These are phyloP conservation scores for Nannochloropsis granulata DNA, from an alignment of 108 stramenopile genomes.

Conservation along the genomic window DNA sequence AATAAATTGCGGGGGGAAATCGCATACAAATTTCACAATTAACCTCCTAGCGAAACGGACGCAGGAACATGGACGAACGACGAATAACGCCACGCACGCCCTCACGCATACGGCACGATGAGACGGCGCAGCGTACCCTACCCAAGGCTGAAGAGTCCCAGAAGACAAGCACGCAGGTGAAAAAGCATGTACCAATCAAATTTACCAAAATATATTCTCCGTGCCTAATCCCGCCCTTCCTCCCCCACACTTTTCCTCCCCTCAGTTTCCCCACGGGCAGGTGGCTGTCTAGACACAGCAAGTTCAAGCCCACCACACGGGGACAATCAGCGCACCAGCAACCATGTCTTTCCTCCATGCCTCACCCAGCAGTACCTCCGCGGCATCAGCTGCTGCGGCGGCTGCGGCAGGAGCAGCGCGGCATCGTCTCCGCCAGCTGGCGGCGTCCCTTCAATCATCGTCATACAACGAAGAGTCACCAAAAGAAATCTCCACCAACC, in stretches of 20 bases:
- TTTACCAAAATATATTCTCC: background rate
- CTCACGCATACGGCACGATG: too few relatives aligned
- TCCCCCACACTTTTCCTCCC: background rate
- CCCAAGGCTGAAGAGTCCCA: too few relatives aligned
- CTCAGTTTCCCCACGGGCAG: background rate
- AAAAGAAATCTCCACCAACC: background rate
- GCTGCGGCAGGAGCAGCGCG: background rate
- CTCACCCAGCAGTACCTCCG: too few relatives aligned
- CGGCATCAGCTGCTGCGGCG: too few relatives aligned
- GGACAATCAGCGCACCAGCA: background rate
- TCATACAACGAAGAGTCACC: background rate
- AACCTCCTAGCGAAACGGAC: too few relatives aligned
- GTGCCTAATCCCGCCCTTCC: background rate
- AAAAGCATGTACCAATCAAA: background rate
- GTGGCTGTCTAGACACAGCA: background rate
- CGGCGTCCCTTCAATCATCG: background rate
- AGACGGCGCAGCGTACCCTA: too few relatives aligned
- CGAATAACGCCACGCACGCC: too few relatives aligned
- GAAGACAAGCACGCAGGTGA: background rate
- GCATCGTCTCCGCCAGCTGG: background rate
- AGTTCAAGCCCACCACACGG: background rate
- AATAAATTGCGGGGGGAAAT: too few relatives aligned
- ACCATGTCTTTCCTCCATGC: background rate
- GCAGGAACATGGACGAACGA: too few relatives aligned
- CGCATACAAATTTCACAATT: too few relatives aligned